Base-by-base conservation (phyloP, 805 yeast species). In the Candida sakaeoensis region DNA sequence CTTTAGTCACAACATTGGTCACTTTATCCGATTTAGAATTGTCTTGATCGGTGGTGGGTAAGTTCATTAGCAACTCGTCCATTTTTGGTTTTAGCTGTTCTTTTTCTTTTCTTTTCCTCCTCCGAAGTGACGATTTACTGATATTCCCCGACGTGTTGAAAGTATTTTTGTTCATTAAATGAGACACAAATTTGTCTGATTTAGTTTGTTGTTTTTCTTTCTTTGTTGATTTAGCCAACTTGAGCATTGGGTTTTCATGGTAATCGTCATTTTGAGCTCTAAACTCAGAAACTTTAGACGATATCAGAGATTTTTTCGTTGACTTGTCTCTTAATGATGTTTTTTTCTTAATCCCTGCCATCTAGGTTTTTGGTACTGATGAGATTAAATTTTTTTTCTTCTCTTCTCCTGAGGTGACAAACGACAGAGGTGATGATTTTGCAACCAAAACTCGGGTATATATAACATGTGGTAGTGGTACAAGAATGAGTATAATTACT, bases 1-100 rank as follows among this genome's bases (percentile, higher is more conserved):
- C 27, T 17, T 38, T 36, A 22, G 41, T 18, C 10, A 42, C 19
- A 4, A 48, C 43, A 17, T 14, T 36, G 5, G 52, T 54, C 14
- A 50, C 36, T 16, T 48, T 51, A 14, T 57, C 41, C 5, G 9
- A 21, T 7, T 8, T 40, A 9, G 5, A 9, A 4, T 21, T 12
- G 8, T 27, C 16, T 8, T 17, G 22, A 13, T 25, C 22, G 19
- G 43, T 33, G 8, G 39, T 59, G 16, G 68, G 73, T 37, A 85
- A 63, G 13, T 75, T 77, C 21, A 65, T 65, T 40, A 80, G 62
- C 33, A 85, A 59, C 48, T 85, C 93, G 39, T 72, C 68, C 76
- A 85, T 72, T 51, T 79, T 74, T 4, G 90, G 87, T 50, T 75
- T 76, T 44, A 85, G 63, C 48, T 80, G 77, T 41, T 82, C 84